phyloP scores from a whole-genome alignment of 139 green algal genomes.

The Desmodesmus armatus region DNA sequence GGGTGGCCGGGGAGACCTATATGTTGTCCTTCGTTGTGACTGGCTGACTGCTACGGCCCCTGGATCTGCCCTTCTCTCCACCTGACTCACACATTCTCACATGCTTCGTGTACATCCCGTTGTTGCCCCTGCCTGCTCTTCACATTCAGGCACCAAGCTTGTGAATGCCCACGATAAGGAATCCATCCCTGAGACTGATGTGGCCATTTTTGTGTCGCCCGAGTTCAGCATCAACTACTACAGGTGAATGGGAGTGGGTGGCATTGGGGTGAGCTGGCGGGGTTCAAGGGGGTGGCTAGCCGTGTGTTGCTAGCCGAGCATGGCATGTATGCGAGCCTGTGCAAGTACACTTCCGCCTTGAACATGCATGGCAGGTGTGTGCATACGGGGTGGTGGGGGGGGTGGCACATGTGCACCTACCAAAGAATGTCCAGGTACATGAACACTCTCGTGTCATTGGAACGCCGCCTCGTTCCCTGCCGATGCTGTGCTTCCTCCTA shows the following conservation, averaged over 20 bases:
- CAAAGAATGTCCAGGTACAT: too few relatives aligned
- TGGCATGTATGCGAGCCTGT: too few relatives aligned
- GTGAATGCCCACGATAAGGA: slow-evolving; percentile 38
- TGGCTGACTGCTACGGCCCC: neutral
- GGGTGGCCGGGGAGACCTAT: neutral
- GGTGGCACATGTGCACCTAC: too few relatives aligned
- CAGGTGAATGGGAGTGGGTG: neutral
- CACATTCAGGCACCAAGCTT: neutral
- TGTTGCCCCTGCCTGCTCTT: neutral
- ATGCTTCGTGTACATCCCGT: neutral
- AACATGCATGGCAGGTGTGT: too few relatives aligned
- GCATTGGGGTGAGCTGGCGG: too few relatives aligned
- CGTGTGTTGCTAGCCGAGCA: too few relatives aligned
- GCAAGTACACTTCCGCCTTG: too few relatives aligned
- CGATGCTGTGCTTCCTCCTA: too few relatives aligned
- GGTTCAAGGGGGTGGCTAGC: too few relatives aligned
- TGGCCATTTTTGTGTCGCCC: slow-evolving; percentile 42
- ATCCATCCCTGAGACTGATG: slow-evolving; percentile 31
- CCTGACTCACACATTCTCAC: neutral
- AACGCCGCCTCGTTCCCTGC: too few relatives aligned
- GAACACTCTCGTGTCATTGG: too few relatives aligned
- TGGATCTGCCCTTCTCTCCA: neutral
- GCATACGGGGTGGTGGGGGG: too few relatives aligned
- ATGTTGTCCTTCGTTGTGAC: neutral
- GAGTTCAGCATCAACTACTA: slow-evolving; percentile 49